A percentile compares a stretch with the other conserved stretches of the same genome.
These are phyloP conservation scores for Collybiopsis luxurians DNA, from an alignment of 768 basidiomycete genomes.

Conservation along the genomic window DNA sequence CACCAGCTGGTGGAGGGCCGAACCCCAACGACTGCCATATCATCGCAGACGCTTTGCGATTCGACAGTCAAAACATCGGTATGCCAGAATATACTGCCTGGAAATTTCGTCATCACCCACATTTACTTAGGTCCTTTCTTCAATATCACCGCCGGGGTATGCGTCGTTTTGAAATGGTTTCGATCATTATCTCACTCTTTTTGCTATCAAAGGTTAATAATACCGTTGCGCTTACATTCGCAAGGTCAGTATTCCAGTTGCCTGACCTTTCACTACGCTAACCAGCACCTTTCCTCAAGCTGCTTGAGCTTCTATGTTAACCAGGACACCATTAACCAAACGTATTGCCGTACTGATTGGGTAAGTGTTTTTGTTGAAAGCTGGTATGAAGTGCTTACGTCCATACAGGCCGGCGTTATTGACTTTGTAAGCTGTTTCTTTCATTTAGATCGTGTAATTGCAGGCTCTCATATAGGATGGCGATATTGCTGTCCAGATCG, in stretches of 20 bases:
- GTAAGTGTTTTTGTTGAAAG: slow-evolving; percentile 20
- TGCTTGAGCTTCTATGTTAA: slow-evolving; percentile 55
- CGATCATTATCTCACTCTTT: neutral
- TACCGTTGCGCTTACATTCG: slow-evolving; percentile 39
- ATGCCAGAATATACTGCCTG: neutral
- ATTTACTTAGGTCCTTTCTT: slow-evolving; percentile 27
- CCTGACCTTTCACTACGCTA: too few relatives aligned
- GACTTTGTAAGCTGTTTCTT: slow-evolving; percentile 2
- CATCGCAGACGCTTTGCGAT: slow-evolving; percentile 47
- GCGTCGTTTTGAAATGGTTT: neutral
- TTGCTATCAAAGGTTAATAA: slow-evolving; percentile 23
- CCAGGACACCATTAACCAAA: slow-evolving; percentile 33
- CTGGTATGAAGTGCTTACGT: neutral
- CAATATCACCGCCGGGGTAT: slow-evolving; percentile 27
- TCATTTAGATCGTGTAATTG: neutral
- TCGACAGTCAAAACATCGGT: slow-evolving; percentile 44
- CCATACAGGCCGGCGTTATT: neutral
- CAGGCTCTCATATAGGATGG: neutral
- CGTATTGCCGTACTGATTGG: slow-evolving; percentile 49
- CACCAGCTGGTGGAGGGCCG: slow-evolving; percentile 43
- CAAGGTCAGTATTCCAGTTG: too few relatives aligned
- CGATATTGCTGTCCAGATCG: slow-evolving; percentile 9
- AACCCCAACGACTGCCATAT: slow-evolving; percentile 45
- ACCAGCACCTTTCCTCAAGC: too few relatives aligned
- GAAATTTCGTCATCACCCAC: too few relatives aligned